Evolutionary conservation across 306 rosid species (phyloP), one percentile per base, ranked within the genome.

Genomic region (Cicer arietinum): DNA sequence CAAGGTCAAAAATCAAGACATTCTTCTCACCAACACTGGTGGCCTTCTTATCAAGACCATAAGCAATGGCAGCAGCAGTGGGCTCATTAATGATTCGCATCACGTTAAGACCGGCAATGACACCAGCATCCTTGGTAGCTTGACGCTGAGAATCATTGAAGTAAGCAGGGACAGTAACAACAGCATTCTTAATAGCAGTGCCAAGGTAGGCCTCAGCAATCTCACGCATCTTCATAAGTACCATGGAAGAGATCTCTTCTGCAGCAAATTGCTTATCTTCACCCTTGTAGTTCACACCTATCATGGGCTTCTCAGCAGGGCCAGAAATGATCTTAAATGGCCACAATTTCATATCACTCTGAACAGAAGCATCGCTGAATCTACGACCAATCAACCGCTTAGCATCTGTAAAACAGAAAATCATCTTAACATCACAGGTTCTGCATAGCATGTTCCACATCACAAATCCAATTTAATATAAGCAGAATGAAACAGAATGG

Each of bases 141-240:
- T n/a, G n/a, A n/a, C n/a, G n/a, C n/a, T n/a, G n/a, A n/a, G n/a
- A n/a, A n/a, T n/a, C n/a, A n/a, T n/a, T n/a, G 5, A 88, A 88
- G 75, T 89, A 89, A 7, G 93, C 93, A 25, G 93, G 93, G 13
- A 89, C 92, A 0, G 92, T 89, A 46, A 89, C 92, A 7, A 89
- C 92, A 2, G 92, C 92, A 0, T 89, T 89, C 86, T 89, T 89
- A 13, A 89, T 6, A 0, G 87, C 47, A 54, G 83, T 69, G 16
- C 92, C 92, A 50, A 89, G 90, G 75, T 80, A 89, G 0, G 92
- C 92, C 81, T 89, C 92, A 1, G 92, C 92, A 40, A 89, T 89
- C 84, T 89, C 92, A 64, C 92, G 92, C 92, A 89, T 89, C 84
- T 89, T 89, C 58, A 86, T 86, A 0, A 89, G 86, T 1, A 88